Evolutionary conservation across 1,139 yeast species (phyloP).

Genomic region (Nakaseomyces delphensis): DNA sequence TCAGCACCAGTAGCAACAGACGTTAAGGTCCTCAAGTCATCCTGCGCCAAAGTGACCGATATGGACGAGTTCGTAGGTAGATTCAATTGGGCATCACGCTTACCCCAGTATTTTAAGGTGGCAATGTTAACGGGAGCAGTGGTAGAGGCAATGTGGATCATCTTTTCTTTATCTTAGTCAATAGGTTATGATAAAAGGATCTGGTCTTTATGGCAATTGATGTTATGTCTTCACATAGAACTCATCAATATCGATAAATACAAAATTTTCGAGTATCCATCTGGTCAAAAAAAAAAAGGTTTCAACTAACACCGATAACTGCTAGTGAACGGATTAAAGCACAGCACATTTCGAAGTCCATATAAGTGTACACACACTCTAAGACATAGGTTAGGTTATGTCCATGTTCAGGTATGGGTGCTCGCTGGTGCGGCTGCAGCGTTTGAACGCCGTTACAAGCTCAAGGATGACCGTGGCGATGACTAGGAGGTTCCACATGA

Average conservation of each 20-base stretch:
- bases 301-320: conserved; percentile 5
- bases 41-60: conserved; percentile 85
- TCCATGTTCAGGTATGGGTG: neutral
- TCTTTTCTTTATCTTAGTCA: conserved; percentile 16
- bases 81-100: conserved; percentile 77
- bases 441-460: neutral
- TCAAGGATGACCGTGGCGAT: neutral
- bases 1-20: conserved; percentile 63
- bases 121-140: conserved; percentile 99
- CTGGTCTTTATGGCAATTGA: too few species aligned
- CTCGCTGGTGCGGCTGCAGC: neutral
- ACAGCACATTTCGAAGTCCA: neutral
- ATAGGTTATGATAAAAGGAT: too few species aligned
- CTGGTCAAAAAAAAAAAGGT: too few species aligned
- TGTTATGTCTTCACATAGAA: too few species aligned
- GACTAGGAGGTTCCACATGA: neutral
- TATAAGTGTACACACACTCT: neutral
- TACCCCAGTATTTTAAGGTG: conserved; percentile 97
- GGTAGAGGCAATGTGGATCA: conserved; percentile 62
- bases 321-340: neutral
- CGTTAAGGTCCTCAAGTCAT: conserved; percentile 82
- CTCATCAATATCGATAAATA: too few species aligned
- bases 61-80: conserved; percentile 93
- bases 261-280: neutral
- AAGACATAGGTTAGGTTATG: neutral